phyloP scores from a whole-genome alignment of 2,329 filamentous ascomycete species.

The Albifimbria verrucaria region DNA sequence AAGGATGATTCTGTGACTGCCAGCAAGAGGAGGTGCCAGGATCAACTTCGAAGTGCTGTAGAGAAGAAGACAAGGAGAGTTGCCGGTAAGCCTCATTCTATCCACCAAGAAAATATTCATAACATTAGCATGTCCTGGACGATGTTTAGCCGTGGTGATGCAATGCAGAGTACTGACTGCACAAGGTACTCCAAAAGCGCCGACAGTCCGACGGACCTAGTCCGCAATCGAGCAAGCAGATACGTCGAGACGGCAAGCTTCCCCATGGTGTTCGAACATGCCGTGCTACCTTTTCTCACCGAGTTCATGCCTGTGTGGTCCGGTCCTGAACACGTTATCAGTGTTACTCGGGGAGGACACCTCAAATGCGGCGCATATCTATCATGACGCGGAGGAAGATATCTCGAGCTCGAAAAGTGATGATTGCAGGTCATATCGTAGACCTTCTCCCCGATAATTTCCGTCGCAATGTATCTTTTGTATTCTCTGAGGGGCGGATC shows the following conservation, averaged over 20 bases:
- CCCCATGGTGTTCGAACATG: conserved; percentile 39
- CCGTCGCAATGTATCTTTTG: conserved; percentile 27
- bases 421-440: conserved; percentile 37
- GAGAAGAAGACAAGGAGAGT: conserved; percentile 30
- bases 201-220: conserved; percentile 28
- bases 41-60: conserved; percentile 29
- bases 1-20: conserved; percentile 19
- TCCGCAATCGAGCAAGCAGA: conserved; percentile 21
- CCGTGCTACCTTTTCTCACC: conserved; percentile 39
- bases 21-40: conserved; percentile 32
- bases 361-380: conserved; percentile 32
- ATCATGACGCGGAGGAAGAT: conserved; percentile 35
- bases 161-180: neutral
- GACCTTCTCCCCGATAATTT: conserved; percentile 36
- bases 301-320: conserved; percentile 40
- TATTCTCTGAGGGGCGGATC: conserved; percentile 35
- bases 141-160: too few relatives aligned
- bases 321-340: conserved; percentile 36
- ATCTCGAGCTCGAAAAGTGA: conserved; percentile 32
- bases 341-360: conserved; percentile 30
- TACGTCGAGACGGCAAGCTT: conserved; percentile 33
- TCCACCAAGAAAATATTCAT: neutral
- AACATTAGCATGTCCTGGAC: neutral
- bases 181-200: conserved; percentile 23
- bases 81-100: conserved; percentile 15